Percentiles rank a stretch among this genome's conserved stretches.
These are phyloP conservation scores for Aristolochia fimbriata DNA, from an alignment of 164 flowering plant genomes.

Conservation along the genomic window DNA sequence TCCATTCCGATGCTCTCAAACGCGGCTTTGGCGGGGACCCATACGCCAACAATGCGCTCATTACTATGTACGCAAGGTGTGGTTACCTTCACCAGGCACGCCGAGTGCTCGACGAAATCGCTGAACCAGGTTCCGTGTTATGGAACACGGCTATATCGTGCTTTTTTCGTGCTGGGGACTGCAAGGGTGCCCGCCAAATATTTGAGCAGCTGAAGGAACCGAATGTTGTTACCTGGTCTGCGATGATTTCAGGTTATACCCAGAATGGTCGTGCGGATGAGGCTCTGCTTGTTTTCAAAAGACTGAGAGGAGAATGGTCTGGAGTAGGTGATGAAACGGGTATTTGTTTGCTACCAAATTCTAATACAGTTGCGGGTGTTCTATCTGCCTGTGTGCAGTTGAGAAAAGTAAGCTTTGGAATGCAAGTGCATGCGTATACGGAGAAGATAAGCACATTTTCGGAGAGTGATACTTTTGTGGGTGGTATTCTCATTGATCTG, in stretches of 20 bases:
- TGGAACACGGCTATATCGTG: slow-evolving; percentile 18
- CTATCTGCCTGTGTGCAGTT: slow-evolving; percentile 16
- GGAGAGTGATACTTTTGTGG: slow-evolving; percentile 17
- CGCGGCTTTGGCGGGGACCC: slow-evolving; percentile 14
- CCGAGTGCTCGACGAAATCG: slow-evolving; percentile 17
- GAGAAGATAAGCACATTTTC: slow-evolving; percentile 15
- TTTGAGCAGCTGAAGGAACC: slow-evolving; percentile 11
- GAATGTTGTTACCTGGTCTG: slow-evolving; percentile 19
- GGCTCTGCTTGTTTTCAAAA: slow-evolving; percentile 12
- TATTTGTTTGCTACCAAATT: slow-evolving; percentile 9
- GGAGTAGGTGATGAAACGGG: slow-evolving; percentile 2
- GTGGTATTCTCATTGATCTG: slow-evolving; percentile 16
- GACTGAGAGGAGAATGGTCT: slow-evolving; percentile 8
- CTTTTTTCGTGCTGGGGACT: slow-evolving; percentile 14
- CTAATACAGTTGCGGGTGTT: slow-evolving; percentile 14
- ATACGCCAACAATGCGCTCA: slow-evolving; percentile 13
- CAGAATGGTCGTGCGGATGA: slow-evolving; percentile 12
- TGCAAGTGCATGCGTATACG: slow-evolving; percentile 17
- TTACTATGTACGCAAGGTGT: slow-evolving; percentile 8
- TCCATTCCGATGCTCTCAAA: slow-evolving; percentile 16
- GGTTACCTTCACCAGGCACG: slow-evolving; percentile 7
- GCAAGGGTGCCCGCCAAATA: slow-evolving; percentile 6
- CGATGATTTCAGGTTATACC: slow-evolving; percentile 15
- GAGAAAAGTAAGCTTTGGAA: slow-evolving; percentile 12
- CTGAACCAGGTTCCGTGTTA: slow-evolving; percentile 2